A percentile compares a stretch with the other conserved stretches of the same genome.
phyloP scores from a whole-genome alignment of 768 basidiomycete species.

The Galerina marginata region DNA sequence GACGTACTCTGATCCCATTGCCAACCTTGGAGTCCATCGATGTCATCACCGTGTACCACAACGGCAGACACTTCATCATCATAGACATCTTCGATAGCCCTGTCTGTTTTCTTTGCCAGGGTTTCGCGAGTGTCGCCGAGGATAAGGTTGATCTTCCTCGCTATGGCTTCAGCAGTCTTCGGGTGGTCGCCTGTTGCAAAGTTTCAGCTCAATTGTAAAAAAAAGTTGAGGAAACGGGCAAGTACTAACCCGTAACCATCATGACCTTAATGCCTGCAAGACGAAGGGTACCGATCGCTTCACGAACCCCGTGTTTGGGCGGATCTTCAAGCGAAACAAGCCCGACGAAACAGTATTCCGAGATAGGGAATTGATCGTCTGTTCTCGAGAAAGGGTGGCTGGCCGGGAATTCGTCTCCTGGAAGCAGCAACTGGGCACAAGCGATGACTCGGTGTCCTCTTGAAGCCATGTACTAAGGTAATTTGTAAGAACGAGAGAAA shows the following conservation, averaged over 20 bases:
- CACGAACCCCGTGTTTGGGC: conserved; percentile 73
- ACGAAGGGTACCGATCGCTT: conserved; percentile 73
- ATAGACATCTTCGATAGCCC: conserved; percentile 61
- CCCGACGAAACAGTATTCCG: conserved; percentile 67
- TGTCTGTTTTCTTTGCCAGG: conserved; percentile 58
- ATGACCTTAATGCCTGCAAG: conserved; percentile 77
- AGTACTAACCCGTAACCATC: conserved; percentile 68
- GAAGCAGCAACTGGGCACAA: conserved; percentile 66
- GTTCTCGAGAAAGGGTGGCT: conserved; percentile 59
- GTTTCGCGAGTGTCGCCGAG: conserved; percentile 70
- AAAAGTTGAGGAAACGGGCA: background rate
- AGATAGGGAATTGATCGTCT: conserved; percentile 56
- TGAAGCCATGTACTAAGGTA: conserved; percentile 72
- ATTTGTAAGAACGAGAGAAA: conserved; percentile 4
- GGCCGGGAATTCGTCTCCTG: conserved; percentile 50
- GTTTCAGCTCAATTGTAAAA: too few species aligned
- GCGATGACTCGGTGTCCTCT: conserved; percentile 77
- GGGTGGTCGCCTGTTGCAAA: conserved; percentile 61
- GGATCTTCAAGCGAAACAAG: conserved; percentile 74
- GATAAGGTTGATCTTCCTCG: conserved; percentile 74
- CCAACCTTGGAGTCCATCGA: conserved; percentile 70
- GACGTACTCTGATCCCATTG: conserved; percentile 75
- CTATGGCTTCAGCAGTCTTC: conserved; percentile 76
- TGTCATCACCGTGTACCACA: conserved; percentile 72
- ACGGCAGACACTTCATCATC: conserved; percentile 72